phyloP scores from a whole-genome alignment of 371 early-diverging fungal species.

The Apophysomyces trapeziformis region DNA sequence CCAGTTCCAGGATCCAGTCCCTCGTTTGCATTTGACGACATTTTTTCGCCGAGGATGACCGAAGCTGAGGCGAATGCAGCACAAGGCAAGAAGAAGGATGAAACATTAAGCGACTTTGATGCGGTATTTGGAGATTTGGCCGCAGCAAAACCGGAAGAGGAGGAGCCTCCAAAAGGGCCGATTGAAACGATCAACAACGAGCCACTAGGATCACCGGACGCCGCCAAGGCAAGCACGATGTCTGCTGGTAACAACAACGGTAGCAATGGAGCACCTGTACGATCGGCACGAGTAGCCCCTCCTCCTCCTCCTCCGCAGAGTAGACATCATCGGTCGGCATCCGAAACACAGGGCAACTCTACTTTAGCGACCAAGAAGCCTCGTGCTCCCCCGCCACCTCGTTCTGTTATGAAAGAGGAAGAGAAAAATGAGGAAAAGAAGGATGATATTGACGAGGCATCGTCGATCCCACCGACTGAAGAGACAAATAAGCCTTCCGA shows the following conservation, averaged over 20 bases:
- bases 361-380: conserved; percentile 21
- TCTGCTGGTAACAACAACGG: neutral
- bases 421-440: conserved; percentile 24
- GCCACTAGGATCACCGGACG: conserved; percentile 4
- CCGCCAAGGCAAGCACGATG: conserved; percentile 8
- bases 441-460: conserved; percentile 38
- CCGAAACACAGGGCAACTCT: conserved; percentile 27
- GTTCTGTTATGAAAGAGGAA: conserved; percentile 17
- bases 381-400: conserved; percentile 34
- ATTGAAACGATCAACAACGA: neutral
- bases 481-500: conserved; percentile 11
- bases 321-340: conserved; percentile 41
- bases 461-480: conserved; percentile 23
- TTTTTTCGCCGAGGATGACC: conserved; percentile 20
- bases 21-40: conserved; percentile 18
- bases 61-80: conserved; percentile 10
- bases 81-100: neutral
- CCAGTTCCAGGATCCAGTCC: neutral
- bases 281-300: conserved; percentile 22
- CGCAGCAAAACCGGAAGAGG: conserved; percentile 17
- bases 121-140: conserved; percentile 45
- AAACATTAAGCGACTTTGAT: conserved; percentile 41
- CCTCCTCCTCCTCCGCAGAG: conserved; percentile 54
- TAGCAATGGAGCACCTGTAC: conserved; percentile 4
- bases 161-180: conserved; percentile 2